These are phyloP conservation scores for Microsporum canis DNA, from an alignment of 2,329 filamentous ascomycete species.

Conservation along the genomic window DNA sequence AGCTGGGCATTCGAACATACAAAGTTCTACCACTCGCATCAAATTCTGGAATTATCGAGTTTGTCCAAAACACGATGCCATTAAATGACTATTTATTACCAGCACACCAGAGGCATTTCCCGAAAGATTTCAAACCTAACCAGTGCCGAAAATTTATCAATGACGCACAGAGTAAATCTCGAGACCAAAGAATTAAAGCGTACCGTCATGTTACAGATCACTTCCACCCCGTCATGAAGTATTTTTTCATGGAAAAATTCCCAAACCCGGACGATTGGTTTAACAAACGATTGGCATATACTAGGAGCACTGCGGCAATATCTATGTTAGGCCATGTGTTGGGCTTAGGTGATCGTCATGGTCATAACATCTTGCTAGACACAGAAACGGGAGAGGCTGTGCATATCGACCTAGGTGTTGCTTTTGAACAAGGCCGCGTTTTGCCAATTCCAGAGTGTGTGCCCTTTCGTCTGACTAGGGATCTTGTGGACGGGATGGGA, in stretches of 20 bases:
- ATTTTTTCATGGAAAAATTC: slow-evolving; percentile 95
- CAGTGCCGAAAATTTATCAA: slow-evolving; percentile 70
- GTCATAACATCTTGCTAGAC: slow-evolving; percentile 93
- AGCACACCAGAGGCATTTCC: slow-evolving; percentile 76
- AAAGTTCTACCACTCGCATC: slow-evolving; percentile 85
- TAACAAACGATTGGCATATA: slow-evolving; percentile 75
- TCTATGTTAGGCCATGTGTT: slow-evolving; percentile 90
- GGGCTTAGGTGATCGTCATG: slow-evolving; percentile 85
- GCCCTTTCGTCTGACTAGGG: slow-evolving; percentile 84
- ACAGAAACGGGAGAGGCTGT: slow-evolving; percentile 83
- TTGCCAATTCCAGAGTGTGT: slow-evolving; percentile 90
- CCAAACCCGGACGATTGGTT: slow-evolving; percentile 96
- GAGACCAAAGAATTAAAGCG: slow-evolving; percentile 58
- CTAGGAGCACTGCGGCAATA: slow-evolving; percentile 82
- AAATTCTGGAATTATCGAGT: slow-evolving; percentile 86
- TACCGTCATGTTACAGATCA: slow-evolving; percentile 69
- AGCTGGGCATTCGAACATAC: slow-evolving; percentile 86
- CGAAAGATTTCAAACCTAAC: slow-evolving; percentile 65
- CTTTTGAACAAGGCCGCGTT: slow-evolving; percentile 93
- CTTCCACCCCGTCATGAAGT: slow-evolving; percentile 87
- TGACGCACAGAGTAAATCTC: slow-evolving; percentile 56
- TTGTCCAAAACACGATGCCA: slow-evolving; percentile 85
- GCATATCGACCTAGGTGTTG: slow-evolving; percentile 92
- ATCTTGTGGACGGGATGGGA: slow-evolving; percentile 95
- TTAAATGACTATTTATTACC: slow-evolving; percentile 87